These are phyloP conservation scores for Kodamaea leandrae DNA, from an alignment of 805 yeast genomes.

Conservation along the genomic window DNA sequence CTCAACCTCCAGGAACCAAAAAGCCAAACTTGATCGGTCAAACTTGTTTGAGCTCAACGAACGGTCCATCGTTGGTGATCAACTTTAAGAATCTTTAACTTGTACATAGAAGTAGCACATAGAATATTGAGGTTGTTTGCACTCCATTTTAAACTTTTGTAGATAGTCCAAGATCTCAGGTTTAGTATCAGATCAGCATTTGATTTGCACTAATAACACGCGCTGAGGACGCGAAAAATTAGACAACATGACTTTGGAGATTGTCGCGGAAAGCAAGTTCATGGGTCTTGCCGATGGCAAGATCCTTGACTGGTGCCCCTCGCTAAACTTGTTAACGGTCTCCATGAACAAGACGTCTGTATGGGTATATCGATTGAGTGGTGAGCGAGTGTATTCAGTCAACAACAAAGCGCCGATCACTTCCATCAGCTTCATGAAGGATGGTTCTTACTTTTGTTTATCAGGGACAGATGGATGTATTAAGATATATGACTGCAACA, in stretches of 20 bases:
- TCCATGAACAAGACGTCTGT: slow-evolving; percentile 49
- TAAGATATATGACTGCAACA: slow-evolving; percentile 45
- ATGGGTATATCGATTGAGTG: slow-evolving; percentile 53
- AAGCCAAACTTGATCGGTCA: slow-evolving; percentile 70
- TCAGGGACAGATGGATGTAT: slow-evolving; percentile 43
- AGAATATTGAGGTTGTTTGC: neutral
- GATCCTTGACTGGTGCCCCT: slow-evolving; percentile 48
- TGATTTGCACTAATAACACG: neutral
- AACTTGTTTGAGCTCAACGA: slow-evolving; percentile 64
- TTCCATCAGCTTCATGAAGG: slow-evolving; percentile 30
- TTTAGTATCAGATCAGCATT: no score
- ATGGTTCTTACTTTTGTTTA: slow-evolving; percentile 43
- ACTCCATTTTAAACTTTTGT: no score
- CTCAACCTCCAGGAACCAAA: slow-evolving; percentile 57
- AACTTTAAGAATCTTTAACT: slow-evolving; percentile 25
- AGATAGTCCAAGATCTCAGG: no score
- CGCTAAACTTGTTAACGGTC: slow-evolving; percentile 51
- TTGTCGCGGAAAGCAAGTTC: slow-evolving; percentile 12
- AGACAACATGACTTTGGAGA: neutral
- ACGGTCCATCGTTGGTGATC: slow-evolving; percentile 78
- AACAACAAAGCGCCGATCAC: slow-evolving; percentile 33
- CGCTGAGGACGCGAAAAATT: neutral
- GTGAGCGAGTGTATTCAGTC: slow-evolving; percentile 51
- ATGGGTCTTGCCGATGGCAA: slow-evolving; percentile 35
- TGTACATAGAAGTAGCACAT: slow-evolving; percentile 9